Evolutionary conservation across 179 eudicot species (phyloP), one percentile per base, ranked within the genome.

Genomic region (Dionaea muscipula): DNA sequence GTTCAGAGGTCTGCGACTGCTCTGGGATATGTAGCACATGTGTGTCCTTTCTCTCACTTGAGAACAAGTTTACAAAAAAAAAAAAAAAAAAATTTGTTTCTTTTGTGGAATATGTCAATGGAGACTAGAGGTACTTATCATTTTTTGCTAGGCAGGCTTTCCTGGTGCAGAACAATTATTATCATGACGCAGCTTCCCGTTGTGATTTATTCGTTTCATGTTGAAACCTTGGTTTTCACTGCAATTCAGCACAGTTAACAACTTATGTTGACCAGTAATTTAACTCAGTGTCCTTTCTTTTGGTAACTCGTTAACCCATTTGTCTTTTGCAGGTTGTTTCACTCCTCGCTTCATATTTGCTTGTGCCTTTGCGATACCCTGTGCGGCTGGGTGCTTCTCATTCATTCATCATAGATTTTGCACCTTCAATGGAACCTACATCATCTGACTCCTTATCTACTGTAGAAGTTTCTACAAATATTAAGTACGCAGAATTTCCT

Each of bases 21-120:
- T 68, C 78, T 91, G 57, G 98, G 98, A 75, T 87, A 87, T 60
- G 79, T 80, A 28, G 91, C 98, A 59, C 95, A 84, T 71, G 98
- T 91, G 72, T 67, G 94, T 68, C 66, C 65, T 56, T 37, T 62
- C 56, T 49, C 75, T 59, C 26, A 43, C 63, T 52, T 27, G 43
- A 44, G 13, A 49, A 49, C 19, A n/a, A 39, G 20, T 26, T 37
- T 38, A n/a, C n/a, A n/a, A n/a, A n/a, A n/a, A n/a, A n/a, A n/a
- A n/a, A n/a, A n/a, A n/a, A n/a, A n/a, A n/a, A n/a, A n/a, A 43
- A 39, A 21, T 46, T 16, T 12, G 18, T 40, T 7, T 46, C 26
- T 10, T 31, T 10, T 3, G 27, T 14, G 26, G 27, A 26, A 28
- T 56, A 44, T 13, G 26, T 6, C 10, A 12, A 40, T 56, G 43